phyloP scores from a whole-genome alignment of 1,139 yeast genomes.

The Lodderomyces parapsilosis region DNA sequence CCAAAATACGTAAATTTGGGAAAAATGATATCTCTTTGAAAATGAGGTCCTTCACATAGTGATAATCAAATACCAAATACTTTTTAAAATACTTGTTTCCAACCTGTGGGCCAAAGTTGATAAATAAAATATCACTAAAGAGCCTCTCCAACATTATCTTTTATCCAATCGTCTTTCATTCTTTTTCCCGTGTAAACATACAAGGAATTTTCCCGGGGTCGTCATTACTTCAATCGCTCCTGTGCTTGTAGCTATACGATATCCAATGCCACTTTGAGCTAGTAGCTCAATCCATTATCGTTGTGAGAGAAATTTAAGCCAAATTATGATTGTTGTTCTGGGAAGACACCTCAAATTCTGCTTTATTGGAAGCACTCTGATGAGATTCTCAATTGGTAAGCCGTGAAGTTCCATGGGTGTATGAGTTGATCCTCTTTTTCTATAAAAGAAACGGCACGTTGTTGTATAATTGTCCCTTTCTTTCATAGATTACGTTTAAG shows the following conservation, averaged over 20 bases:
- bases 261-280: neutral
- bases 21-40: neutral
- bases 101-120: neutral
- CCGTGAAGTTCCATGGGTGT: neutral
- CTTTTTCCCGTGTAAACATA: too few relatives aligned
- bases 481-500: neutral
- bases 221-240: neutral
- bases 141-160: neutral
- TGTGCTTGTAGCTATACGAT: neutral
- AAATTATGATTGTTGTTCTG: neutral
- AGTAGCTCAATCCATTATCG: neutral
- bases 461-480: neutral
- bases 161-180: too few relatives aligned
- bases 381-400: neutral
- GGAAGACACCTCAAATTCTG: neutral
- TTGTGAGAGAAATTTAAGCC: neutral
- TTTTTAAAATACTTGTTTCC: neutral
- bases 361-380: neutral
- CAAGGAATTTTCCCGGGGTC: neutral
- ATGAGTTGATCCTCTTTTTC: neutral
- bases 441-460: neutral
- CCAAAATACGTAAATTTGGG: neutral
- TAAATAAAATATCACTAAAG: neutral
- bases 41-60: neutral
- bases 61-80: neutral